phyloP scores from a whole-genome alignment of 495 filamentous ascomycete species.

The Saxophila tyrrhenica region DNA sequence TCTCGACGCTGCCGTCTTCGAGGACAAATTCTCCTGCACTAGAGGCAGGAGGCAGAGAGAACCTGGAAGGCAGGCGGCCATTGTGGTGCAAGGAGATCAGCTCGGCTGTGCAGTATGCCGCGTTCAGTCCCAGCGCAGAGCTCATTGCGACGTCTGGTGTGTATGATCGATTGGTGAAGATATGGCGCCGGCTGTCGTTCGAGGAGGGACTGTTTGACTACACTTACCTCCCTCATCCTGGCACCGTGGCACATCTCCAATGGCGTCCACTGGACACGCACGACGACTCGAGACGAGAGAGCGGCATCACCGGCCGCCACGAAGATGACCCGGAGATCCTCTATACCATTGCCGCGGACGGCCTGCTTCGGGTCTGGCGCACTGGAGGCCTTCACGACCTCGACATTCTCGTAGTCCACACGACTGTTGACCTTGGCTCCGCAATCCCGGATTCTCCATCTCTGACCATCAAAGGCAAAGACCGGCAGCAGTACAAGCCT shows the following conservation, averaged over 20 bases:
- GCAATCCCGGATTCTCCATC: constrained; percentile 48
- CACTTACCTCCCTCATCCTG: constrained; percentile 76
- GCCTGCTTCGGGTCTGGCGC: constrained; percentile 73
- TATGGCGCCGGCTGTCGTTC: constrained; percentile 85
- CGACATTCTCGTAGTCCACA: constrained; percentile 67
- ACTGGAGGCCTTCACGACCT: constrained; percentile 61
- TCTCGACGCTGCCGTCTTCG: constrained; percentile 18
- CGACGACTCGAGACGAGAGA: constrained; percentile 1
- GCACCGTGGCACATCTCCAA: constrained; percentile 65
- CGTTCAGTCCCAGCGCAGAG: constrained; percentile 73
- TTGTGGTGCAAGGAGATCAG: constrained; percentile 68
- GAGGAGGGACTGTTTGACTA: constrained; percentile 85
- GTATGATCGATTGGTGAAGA: constrained; percentile 76
- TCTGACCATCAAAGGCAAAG: not conserved
- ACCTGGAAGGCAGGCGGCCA: constrained; percentile 30
- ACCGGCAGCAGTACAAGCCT: not conserved
- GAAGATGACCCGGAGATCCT: constrained; percentile 48
- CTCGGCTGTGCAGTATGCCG: constrained; percentile 61
- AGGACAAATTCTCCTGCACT: constrained; percentile 3
- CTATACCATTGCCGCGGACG: constrained; percentile 87
- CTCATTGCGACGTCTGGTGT: constrained; percentile 72
- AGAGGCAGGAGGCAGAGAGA: not conserved
- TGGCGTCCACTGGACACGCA: constrained; percentile 46
- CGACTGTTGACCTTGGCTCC: constrained; percentile 62
- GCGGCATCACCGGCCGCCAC: constrained; percentile 8